Evolutionary conservation across 177 flowering plant species (phyloP).

Genomic region (Vitis hybrid): DNA sequence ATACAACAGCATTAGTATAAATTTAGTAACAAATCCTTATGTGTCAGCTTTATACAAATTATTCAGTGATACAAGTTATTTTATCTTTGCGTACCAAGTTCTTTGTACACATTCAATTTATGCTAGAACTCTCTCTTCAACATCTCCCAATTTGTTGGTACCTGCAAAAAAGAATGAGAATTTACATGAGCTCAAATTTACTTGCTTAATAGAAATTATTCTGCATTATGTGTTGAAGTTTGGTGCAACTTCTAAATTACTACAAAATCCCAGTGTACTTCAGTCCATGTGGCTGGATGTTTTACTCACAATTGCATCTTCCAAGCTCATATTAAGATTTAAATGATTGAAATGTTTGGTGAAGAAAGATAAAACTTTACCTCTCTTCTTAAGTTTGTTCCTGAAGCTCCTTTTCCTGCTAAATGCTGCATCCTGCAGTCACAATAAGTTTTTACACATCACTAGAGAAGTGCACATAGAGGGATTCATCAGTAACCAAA

Average conservation of each 20-base stretch:
- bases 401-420: slow-evolving; percentile 95
- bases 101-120: background rate
- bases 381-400: slow-evolving; percentile 86
- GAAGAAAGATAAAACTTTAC: slow-evolving; percentile 16
- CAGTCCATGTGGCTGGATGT: no score
- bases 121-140: slow-evolving; percentile 18
- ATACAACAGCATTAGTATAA: no score
- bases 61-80: no score
- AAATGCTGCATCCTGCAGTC: slow-evolving; percentile 84
- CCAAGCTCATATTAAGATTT: background rate
- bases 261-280: no score
- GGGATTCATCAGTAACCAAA: background rate
- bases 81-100: background rate
- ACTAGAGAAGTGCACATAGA: background rate
- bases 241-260: background rate
- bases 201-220: background rate
- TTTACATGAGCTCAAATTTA: background rate
- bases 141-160: slow-evolving; percentile 14
- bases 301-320: background rate
- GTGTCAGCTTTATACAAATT: no score
- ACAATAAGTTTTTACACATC: background rate
- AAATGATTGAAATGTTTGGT: background rate
- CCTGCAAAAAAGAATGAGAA: slow-evolving; percentile 21
- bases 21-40: no score
- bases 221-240: background rate